Conservation (phyloP, 75 land plant genomes). For the Chamaecyparis obtusa region DNA sequence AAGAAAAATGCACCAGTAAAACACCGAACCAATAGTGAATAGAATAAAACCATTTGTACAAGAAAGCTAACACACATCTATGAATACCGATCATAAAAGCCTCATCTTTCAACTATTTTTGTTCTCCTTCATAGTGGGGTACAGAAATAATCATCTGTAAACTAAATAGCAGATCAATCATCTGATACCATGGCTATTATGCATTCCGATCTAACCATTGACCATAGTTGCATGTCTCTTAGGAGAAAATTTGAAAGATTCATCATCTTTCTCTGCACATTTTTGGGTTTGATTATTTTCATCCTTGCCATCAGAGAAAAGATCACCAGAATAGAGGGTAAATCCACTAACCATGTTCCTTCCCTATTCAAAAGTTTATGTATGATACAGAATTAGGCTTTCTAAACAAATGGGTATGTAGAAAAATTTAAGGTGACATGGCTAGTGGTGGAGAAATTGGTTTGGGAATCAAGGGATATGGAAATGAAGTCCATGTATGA, state of each 20-base stretch:
- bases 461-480: background rate
- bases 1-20: too few relatives aligned
- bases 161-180: too few relatives aligned
- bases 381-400: too few relatives aligned
- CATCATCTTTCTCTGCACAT: conserved; percentile 28
- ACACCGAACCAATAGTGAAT: too few relatives aligned
- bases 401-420: background rate
- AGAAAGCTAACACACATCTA: too few relatives aligned
- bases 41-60: too few relatives aligned
- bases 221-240: conserved; percentile 13
- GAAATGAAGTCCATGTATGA: conserved; percentile 23
- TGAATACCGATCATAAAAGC: too few relatives aligned
- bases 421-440: conserved; percentile 26
- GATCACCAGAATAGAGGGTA: conserved; percentile 11
- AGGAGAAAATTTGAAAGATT: conserved; percentile 32
- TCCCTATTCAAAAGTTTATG: too few relatives aligned
- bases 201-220: conserved; percentile 41
- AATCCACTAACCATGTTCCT: too few relatives aligned
- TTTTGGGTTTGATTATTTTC: conserved; percentile 54
- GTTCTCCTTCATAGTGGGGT: too few relatives aligned
- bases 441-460: background rate
- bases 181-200: conserved; percentile 40
- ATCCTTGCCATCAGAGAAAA: conserved; percentile 51
- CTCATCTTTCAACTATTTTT: too few relatives aligned
- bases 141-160: too few relatives aligned